Evolutionary conservation across 768 basidiomycete species (phyloP).

Genomic region (Boletus huronensis): DNA sequence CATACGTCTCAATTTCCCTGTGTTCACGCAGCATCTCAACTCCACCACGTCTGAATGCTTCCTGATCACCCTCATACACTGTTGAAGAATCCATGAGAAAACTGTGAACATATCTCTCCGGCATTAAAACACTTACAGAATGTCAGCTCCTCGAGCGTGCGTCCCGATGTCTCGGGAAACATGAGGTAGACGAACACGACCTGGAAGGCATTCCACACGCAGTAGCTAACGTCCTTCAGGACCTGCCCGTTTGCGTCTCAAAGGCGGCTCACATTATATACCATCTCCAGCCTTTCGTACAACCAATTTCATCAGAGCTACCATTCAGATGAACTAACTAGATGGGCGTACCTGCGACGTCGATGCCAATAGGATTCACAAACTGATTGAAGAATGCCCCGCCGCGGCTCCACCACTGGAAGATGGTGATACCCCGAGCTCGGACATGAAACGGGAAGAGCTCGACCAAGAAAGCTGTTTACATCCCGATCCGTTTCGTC

Average conservation of each 20-base stretch:
- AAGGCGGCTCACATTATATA: conserved; percentile 4
- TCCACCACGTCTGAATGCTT: neutral
- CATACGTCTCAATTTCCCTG: neutral
- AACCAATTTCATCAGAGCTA: neutral
- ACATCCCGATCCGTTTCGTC: neutral
- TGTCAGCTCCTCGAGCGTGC: conserved; percentile 12
- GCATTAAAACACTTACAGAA: conserved; percentile 5
- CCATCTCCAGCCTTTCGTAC: conserved; percentile 10
- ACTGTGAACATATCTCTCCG: neutral
- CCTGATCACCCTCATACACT: conserved; percentile 7
- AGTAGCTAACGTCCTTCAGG: conserved; percentile 2
- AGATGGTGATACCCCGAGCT: conserved; percentile 57
- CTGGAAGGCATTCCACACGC: conserved; percentile 12
- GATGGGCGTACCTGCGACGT: conserved; percentile 1
- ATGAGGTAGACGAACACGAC: conserved; percentile 13
- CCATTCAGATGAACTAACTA: neutral
- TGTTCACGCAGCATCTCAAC: neutral
- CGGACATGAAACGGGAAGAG: conserved; percentile 63
- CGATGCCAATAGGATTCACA: conserved; percentile 18
- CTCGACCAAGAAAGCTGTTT: conserved; percentile 59
- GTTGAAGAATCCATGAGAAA: neutral
- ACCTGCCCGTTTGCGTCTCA: no score
- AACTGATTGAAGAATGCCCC: conserved; percentile 12
- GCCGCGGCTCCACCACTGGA: conserved; percentile 54
- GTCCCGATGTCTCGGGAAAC: conserved; percentile 16